Evolutionary conservation across 352 stramenopile species (phyloP), one percentile per base, ranked within the genome.

Genomic region (Phytophthora litchii): DNA sequence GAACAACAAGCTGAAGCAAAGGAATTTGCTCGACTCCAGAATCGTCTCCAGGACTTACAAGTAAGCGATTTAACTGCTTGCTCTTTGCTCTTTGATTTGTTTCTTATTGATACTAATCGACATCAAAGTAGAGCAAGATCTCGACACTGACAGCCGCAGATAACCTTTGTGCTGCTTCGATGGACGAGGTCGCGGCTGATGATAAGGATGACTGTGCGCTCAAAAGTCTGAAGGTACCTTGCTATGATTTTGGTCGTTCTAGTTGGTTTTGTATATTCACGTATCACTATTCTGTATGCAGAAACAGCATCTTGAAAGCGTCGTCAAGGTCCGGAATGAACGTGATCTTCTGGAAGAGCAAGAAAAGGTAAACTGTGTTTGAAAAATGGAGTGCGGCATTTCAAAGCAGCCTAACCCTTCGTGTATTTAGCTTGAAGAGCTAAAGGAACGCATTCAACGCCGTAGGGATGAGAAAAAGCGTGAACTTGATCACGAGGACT

Each of bases 301-400:
- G 73, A 64, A 42, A 20, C 43, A 75, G 13, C 78, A 88, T 34
- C 49, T 81, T 14, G 60, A 83, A 49, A 76, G 55, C 14, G 51
- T 88, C 16, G 54, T 52, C 3, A 79, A 78, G 45, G 48, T 88
- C 17, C 72, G 71, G 12, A 78, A 88, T n/a, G 76, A 88, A 34
- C 64, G 78, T 5, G 63, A 83, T 34, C 54, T 88, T 35, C 60
- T 88, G 11, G 76, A 88, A 60, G 78, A 88, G 45, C 70, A 84
- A 47, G 78, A 86, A 53, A 83, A 85, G 62, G 76, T 83, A 44
- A 44, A n/a, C 36, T 11, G 6, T 36, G 17, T 20, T 21, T 56
- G n/a, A 11, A 25, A 25, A 36, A 7, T 11, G 7, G 14, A 20
- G 32, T 62, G 14, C 29, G 29, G 6, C 3, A 17, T 35, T 32